Evolutionary conservation across 2,329 filamentous ascomycete species (phyloP).

Genomic region (Neofusicoccum kwambonambiense): DNA sequence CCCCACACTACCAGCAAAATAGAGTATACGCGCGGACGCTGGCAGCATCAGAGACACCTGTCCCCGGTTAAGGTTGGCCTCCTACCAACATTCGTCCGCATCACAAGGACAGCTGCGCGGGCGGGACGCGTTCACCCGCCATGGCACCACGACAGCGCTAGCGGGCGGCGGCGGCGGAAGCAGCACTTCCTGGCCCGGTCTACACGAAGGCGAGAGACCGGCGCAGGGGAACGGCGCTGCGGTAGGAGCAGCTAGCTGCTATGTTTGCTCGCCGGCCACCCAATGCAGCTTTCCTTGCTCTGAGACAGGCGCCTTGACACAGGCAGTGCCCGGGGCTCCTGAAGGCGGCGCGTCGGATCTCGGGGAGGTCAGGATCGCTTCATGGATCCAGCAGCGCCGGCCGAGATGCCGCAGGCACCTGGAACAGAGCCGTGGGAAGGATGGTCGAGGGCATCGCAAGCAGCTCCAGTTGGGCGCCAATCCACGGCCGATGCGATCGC

Average conservation of each 20-base stretch:
- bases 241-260: neutral
- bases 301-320: conserved; percentile 8
- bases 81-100: neutral
- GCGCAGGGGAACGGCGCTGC: neutral
- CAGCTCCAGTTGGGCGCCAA: conserved; percentile 10
- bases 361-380: conserved; percentile 4
- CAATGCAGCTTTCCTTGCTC: conserved; percentile 1
- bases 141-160: neutral
- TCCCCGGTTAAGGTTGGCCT: neutral
- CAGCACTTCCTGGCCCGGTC: neutral
- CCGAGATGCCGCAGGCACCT: conserved; percentile 1
- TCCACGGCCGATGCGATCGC: neutral
- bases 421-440: neutral
- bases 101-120: conserved; percentile 5
- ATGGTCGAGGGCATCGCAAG: conserved; percentile 1
- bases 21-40: neutral
- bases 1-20: neutral
- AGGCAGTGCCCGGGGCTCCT: conserved; percentile 14
- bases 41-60: neutral
- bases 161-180: neutral
- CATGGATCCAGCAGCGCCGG: conserved; percentile 2
- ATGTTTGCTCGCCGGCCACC: neutral
- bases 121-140: neutral
- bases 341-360: conserved; percentile 21
- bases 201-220: neutral